A percentile compares a stretch with the other conserved stretches of the same genome.
phyloP scores from a whole-genome alignment of 208 protist genomes.

The Strigomonas culicis region DNA sequence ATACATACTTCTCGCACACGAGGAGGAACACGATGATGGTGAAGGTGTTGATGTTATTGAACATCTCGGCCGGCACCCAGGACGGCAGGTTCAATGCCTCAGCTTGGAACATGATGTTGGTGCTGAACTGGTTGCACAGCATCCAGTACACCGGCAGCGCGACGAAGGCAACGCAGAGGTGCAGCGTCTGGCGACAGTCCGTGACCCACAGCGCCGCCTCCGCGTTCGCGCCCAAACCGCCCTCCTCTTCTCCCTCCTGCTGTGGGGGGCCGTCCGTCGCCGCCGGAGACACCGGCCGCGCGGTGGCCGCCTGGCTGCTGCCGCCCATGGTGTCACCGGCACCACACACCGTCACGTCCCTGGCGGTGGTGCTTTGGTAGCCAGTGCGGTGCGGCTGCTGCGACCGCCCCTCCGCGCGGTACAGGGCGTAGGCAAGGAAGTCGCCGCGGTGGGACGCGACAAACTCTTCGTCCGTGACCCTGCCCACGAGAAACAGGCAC shows the following conservation, averaged over 20 bases:
- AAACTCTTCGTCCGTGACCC: constrained; percentile 16
- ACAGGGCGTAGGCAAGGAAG: constrained; percentile 12
- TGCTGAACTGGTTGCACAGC: constrained; percentile 67
- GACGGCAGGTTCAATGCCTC: constrained; percentile 33
- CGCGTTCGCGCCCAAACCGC: background rate
- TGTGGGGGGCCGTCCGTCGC: constrained; percentile 1
- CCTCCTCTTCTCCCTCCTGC: background rate
- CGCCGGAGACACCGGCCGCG: background rate
- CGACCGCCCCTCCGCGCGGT: background rate
- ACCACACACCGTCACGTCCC: no score
- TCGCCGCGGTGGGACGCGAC: background rate
- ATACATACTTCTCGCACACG: constrained; percentile 30
- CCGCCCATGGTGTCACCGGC: no score
- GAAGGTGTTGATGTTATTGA: constrained; percentile 72
- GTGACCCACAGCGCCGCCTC: constrained; percentile 17
- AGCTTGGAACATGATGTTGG: constrained; percentile 55
- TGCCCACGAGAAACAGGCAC: constrained; percentile 19
- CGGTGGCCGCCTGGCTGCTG: background rate
- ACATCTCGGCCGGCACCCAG: constrained; percentile 43
- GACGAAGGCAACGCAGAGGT: constrained; percentile 41
- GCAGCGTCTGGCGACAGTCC: constrained; percentile 37
- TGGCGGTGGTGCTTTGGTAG: no score
- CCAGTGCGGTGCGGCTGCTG: no score
- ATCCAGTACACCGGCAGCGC: constrained; percentile 73
- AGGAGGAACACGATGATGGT: constrained; percentile 45